phyloP scores from a whole-genome alignment of 140 eudicot species.

The Oenanthe javanica region DNA sequence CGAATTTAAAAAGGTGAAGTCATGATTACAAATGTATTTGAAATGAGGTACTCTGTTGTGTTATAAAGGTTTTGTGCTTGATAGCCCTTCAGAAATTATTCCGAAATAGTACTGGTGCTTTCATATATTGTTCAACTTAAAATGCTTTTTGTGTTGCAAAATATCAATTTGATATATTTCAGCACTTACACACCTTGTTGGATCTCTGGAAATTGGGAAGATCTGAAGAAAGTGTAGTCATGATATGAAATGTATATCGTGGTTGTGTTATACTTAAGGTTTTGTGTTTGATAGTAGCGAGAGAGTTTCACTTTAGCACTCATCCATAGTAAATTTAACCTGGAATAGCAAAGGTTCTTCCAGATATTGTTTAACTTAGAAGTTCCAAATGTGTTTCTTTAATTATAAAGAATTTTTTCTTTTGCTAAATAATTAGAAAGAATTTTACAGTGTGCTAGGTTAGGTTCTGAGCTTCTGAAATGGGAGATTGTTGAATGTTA shows the following conservation, averaged over 20 bases:
- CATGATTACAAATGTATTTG: slow-evolving; percentile 18
- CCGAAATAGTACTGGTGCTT: background rate
- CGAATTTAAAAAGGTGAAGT: slow-evolving; percentile 64
- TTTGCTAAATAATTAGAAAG: background rate
- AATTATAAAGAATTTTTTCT: no score
- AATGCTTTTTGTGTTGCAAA: background rate
- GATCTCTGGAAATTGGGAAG: background rate
- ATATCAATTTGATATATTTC: background rate
- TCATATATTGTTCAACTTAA: background rate
- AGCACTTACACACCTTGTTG: background rate
- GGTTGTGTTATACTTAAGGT: background rate
- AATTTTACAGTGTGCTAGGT: background rate
- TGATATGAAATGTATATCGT: background rate
- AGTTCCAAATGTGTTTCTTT: no score
- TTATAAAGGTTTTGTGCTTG: background rate
- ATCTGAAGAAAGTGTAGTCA: background rate
- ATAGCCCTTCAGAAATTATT: background rate
- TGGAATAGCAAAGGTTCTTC: background rate
- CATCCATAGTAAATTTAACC: no score
- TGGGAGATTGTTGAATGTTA: background rate
- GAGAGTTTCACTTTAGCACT: background rate
- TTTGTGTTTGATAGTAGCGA: background rate
- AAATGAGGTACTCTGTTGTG: background rate
- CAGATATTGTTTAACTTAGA: background rate
- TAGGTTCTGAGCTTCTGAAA: background rate